A percentile compares a stretch with the other conserved stretches of the same genome.
Evolutionary conservation across 176 grass and related monocot genomes (phyloP).

Genomic region (Puccinellia tenuiflora): DNA sequence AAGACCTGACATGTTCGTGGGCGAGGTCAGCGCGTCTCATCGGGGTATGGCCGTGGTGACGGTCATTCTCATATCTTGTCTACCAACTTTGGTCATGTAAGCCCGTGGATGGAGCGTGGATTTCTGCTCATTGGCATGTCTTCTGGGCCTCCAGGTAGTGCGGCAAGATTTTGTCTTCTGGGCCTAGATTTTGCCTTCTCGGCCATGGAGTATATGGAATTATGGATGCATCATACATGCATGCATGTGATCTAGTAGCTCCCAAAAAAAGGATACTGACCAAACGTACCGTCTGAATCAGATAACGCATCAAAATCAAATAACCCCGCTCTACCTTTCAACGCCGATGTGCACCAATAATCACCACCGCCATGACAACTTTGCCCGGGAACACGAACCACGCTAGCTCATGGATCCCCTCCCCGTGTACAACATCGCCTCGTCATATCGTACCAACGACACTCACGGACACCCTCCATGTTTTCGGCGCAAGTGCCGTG

Average conservation of each 20-base stretch:
- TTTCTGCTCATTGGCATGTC: no score
- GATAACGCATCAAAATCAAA: not conserved
- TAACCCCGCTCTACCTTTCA: not conserved
- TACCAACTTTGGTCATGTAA: no score
- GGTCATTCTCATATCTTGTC: no score
- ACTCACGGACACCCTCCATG: not conserved
- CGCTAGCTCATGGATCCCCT: not conserved
- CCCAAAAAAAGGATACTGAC: not conserved
- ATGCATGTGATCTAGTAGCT: not conserved
- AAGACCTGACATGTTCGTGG: no score
- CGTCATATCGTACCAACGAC: not conserved
- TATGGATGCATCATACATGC: not conserved
- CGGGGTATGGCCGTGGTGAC: no score
- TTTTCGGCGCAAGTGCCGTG: not conserved
- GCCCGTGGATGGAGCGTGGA: no score
- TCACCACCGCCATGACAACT: not conserved
- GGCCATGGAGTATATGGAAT: no score
- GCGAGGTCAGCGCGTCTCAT: no score
- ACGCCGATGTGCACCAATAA: conserved; percentile 2
- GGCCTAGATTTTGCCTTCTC: no score
- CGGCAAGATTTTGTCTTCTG: no score
- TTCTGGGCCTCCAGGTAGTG: no score
- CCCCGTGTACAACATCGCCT: not conserved
- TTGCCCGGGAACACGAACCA: not conserved
- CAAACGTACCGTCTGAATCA: not conserved